Conservation (phyloP, 441 rosid genomes). For the Rhodomyrtus psidioides region DNA sequence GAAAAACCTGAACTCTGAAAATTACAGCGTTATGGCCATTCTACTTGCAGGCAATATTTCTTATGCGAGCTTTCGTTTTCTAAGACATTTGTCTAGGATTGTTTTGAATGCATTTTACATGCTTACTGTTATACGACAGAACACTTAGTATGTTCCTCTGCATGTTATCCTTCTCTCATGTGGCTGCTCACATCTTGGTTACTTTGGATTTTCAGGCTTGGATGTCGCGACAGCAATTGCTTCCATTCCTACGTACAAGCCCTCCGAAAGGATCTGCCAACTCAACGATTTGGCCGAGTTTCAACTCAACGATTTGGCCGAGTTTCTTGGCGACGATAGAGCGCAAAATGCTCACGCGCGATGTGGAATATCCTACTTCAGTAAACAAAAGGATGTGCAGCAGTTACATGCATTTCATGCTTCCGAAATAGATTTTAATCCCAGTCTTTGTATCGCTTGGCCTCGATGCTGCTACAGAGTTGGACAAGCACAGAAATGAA, state of each 20-base stretch:
- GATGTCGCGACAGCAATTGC: conserved; percentile 72
- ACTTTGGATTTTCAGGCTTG: conserved; percentile 35
- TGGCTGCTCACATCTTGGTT: neutral
- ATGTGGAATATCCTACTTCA: conserved; percentile 35
- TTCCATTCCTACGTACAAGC: conserved; percentile 67
- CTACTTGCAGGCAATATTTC: neutral
- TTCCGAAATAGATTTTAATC: neutral
- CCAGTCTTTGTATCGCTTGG: neutral
- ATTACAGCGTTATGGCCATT: neutral
- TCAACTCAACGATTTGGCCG: conserved; percentile 63
- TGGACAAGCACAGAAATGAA: neutral
- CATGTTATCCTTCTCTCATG: neutral
- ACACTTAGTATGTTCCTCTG: neutral
- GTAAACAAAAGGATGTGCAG: neutral
- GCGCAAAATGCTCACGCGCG: conserved; percentile 64
- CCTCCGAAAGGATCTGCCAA: conserved; percentile 52
- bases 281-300: too few relatives aligned
- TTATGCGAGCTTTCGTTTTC: neutral
- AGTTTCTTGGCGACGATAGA: conserved; percentile 76
- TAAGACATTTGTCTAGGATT: neutral
- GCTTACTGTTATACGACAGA: neutral
- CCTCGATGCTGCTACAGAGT: neutral
- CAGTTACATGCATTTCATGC: neutral
- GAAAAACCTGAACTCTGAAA: neutral
- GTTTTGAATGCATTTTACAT: neutral